A percentile compares a stretch with the other conserved stretches of the same genome.
phyloP scores from a whole-genome alignment of 352 stramenopile species.

The Chrysophaeum taylorii region DNA sequence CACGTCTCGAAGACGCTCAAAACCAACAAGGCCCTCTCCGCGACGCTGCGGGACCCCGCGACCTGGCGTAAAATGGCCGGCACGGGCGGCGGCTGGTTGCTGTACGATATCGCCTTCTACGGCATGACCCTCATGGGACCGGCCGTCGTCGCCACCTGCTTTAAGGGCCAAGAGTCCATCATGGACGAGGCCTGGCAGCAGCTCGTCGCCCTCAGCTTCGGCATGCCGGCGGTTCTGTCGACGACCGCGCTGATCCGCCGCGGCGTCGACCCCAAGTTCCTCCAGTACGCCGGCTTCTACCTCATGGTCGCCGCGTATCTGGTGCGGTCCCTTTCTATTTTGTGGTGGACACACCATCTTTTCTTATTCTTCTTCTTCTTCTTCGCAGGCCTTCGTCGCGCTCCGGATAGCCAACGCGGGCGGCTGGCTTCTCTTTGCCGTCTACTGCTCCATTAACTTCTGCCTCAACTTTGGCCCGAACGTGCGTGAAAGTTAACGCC shows the following conservation, averaged over 20 bases:
- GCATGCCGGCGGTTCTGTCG: conserved; percentile 49
- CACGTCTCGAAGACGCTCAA: not conserved
- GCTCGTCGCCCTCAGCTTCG: conserved; percentile 43
- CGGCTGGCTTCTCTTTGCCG: not conserved
- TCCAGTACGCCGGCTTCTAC: conserved; percentile 1
- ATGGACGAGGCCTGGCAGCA: conserved; percentile 24
- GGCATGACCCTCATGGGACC: conserved; percentile 52
- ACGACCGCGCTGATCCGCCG: not conserved
- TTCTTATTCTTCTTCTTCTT: no score
- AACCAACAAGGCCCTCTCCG: not conserved
- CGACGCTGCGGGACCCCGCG: not conserved
- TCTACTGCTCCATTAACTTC: conserved; percentile 14
- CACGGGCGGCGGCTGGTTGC: conserved; percentile 56
- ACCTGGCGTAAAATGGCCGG: conserved; percentile 35
- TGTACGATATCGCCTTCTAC: conserved; percentile 65
- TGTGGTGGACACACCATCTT: no score
- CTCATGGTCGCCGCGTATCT: not conserved
- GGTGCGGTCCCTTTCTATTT: no score
- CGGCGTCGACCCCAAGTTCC: not conserved
- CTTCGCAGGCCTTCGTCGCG: no score
- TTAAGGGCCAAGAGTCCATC: not conserved
- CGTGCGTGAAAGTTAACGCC: no score
- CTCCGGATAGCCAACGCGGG: no score
- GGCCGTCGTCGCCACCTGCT: not conserved
- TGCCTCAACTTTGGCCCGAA: conserved; percentile 65